Conservation (phyloP, 2,329 filamentous ascomycete species). For the Penicillium sp. region DNA sequence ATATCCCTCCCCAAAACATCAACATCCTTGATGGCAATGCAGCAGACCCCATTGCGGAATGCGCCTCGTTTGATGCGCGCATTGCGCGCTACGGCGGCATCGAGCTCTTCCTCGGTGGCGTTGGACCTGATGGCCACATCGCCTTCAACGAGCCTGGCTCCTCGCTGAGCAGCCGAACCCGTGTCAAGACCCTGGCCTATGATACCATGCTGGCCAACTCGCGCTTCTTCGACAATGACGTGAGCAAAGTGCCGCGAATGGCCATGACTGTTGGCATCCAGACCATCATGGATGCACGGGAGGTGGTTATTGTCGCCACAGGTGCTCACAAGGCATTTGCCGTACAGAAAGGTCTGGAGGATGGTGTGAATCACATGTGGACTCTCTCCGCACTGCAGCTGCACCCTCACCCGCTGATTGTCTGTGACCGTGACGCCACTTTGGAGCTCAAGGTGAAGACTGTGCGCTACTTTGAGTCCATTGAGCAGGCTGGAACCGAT, state of each 20-base stretch:
- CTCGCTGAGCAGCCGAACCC: slow-evolving; percentile 72
- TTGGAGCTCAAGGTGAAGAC: slow-evolving; percentile 73
- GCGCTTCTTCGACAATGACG: slow-evolving; percentile 75
- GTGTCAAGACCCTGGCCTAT: slow-evolving; percentile 83
- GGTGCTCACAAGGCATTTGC: slow-evolving; percentile 79
- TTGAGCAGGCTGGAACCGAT: slow-evolving; percentile 62
- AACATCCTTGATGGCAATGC: slow-evolving; percentile 84
- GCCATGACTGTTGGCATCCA: slow-evolving; percentile 82
- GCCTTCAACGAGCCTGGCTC: slow-evolving; percentile 90
- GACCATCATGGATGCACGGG: slow-evolving; percentile 76
- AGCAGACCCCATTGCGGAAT: slow-evolving; percentile 71
- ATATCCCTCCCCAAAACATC: slow-evolving; percentile 78
- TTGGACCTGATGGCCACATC: slow-evolving; percentile 83
- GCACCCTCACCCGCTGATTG: slow-evolving; percentile 78
- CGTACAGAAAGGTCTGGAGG: slow-evolving; percentile 77
- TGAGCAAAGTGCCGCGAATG: slow-evolving; percentile 74
- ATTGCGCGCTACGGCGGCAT: slow-evolving; percentile 76
- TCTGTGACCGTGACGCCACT: slow-evolving; percentile 78
- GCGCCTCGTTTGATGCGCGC: slow-evolving; percentile 74
- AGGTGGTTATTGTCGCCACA: slow-evolving; percentile 80
- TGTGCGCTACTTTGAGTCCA: slow-evolving; percentile 71
- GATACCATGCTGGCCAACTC: slow-evolving; percentile 86
- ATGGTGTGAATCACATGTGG: slow-evolving; percentile 88
- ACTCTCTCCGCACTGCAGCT: slow-evolving; percentile 78
- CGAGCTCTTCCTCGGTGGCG: slow-evolving; percentile 80